phyloP scores from a whole-genome alignment of 306 rosid species.

The Elaeagnus macrophylla region DNA sequence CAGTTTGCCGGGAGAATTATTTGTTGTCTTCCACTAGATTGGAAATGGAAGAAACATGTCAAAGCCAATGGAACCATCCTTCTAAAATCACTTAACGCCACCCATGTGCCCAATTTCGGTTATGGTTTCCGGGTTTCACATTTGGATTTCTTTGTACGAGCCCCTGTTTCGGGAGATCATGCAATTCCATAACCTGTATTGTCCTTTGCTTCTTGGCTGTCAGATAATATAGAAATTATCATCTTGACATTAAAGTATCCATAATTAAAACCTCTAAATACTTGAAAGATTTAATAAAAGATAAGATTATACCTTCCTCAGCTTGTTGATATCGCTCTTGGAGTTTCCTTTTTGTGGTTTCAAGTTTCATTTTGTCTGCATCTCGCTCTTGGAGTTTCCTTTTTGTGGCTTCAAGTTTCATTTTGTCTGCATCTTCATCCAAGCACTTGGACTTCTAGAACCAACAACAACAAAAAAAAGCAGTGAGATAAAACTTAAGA shows the following conservation, averaged over 20 bases:
- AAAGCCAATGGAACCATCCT: no score
- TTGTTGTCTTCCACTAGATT: conserved; percentile 20
- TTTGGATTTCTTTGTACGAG: conserved; percentile 39
- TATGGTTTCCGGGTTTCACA: conserved; percentile 49
- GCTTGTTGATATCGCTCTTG: conserved; percentile 93
- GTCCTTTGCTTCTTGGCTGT: conserved; percentile 92
- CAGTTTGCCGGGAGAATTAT: conserved; percentile 11
- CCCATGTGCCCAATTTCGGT: conserved; percentile 42
- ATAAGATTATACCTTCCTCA: conserved; percentile 55
- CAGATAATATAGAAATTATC: neutral
- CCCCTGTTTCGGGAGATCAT: conserved; percentile 78
- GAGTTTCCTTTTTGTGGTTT: conserved; percentile 91
- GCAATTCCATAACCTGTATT: conserved; percentile 87
- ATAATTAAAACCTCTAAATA: neutral
- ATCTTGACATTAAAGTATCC: no score
- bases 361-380: conserved; percentile 61
- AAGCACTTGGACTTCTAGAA: conserved; percentile 42
- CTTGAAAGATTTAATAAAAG: neutral
- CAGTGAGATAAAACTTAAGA: conserved; percentile 22
- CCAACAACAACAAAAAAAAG: conserved; percentile 2
- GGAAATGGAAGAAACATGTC: conserved; percentile 3
- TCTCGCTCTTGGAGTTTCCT: conserved; percentile 84
- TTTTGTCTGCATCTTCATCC: conserved; percentile 52
- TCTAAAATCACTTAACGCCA: conserved; percentile 34
- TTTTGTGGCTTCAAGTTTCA: conserved; percentile 87